These are phyloP conservation scores for Sarcodon aspratus DNA, from an alignment of 768 basidiomycete species.

Conservation along the genomic window DNA sequence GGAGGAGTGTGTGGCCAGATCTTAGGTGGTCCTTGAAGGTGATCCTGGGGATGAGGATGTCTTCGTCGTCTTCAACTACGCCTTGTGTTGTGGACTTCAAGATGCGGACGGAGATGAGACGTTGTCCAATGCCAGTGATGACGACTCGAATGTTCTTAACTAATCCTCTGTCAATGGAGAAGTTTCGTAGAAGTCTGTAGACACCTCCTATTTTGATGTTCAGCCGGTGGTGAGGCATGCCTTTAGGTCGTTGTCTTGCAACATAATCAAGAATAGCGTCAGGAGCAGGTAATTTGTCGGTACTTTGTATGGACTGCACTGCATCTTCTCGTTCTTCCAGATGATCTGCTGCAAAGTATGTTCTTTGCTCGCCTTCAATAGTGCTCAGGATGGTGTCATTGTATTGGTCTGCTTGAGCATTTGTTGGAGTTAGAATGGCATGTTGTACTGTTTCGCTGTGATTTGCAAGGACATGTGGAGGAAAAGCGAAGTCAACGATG, in stretches of 20 bases:
- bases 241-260: constrained; percentile 8
- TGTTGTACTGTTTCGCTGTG: constrained; percentile 16
- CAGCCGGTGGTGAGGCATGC: constrained; percentile 16
- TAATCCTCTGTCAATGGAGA: constrained; percentile 23
- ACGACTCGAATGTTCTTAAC: constrained; percentile 30
- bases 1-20: constrained; percentile 19
- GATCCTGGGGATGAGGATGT: constrained; percentile 17
- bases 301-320: not conserved
- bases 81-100: constrained; percentile 9
- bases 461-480: constrained; percentile 11
- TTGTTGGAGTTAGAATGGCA: constrained; percentile 26
- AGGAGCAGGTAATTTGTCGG: constrained; percentile 5
- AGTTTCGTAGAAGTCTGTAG: constrained; percentile 25
- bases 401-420: constrained; percentile 22
- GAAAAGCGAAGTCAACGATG: constrained; percentile 18
- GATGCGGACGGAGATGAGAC: constrained; percentile 13
- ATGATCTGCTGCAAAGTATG: constrained; percentile 14
- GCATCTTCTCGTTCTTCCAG: constrained; percentile 11
- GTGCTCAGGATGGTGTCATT: constrained; percentile 19
- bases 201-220: constrained; percentile 20
- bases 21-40: constrained; percentile 11
- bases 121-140: constrained; percentile 15
- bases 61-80: constrained; percentile 9
- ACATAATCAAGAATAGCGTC: constrained; percentile 13
- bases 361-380: constrained; percentile 13